These are phyloP conservation scores for rapeseed (Brassica napus) DNA, from an alignment of 345 rosid species.

Conservation along the genomic window DNA sequence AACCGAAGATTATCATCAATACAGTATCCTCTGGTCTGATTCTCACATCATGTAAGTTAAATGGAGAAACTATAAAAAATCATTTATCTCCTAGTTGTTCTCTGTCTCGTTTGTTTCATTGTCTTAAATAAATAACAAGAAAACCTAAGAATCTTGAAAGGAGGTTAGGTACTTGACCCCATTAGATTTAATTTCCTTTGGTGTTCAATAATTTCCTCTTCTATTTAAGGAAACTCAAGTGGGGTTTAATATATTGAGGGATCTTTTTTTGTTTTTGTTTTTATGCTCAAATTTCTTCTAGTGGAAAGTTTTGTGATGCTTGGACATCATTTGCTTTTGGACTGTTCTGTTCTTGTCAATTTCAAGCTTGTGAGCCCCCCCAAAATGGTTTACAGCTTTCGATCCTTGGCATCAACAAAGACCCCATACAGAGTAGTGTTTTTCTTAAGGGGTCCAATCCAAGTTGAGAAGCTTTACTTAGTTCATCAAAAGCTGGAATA, in stretches of 20 bases:
- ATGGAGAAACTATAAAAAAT: neutral
- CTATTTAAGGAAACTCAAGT: constrained; percentile 34
- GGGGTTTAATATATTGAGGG: constrained; percentile 25
- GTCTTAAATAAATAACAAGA: neutral
- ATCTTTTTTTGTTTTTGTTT: constrained; percentile 16
- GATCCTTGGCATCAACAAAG: constrained; percentile 30
- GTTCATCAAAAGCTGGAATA: constrained; percentile 21
- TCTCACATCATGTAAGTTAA: constrained; percentile 79
- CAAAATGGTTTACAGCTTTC: constrained; percentile 38
- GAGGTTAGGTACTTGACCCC: constrained; percentile 25
- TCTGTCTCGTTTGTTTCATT: constrained; percentile 8
- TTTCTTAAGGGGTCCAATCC: constrained; percentile 24
- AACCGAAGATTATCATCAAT: constrained; percentile 88
- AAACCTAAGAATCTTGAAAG: constrained; percentile 12
- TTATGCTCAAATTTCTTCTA: constrained; percentile 13
- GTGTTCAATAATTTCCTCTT: constrained; percentile 22
- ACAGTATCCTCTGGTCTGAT: constrained; percentile 91
- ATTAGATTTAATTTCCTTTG: constrained; percentile 5
- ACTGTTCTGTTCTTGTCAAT: constrained; percentile 30
- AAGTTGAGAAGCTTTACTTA: constrained; percentile 32
- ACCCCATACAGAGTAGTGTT: constrained; percentile 16
- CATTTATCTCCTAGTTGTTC: neutral
- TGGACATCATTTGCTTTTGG: constrained; percentile 37
- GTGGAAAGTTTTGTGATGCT: constrained; percentile 38
- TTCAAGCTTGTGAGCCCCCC: constrained; percentile 27